A percentile compares a stretch with the other conserved stretches of the same genome.
Evolutionary conservation across 2,329 filamentous ascomycete genomes (phyloP).

Genomic region (Thyridium curvatum): DNA sequence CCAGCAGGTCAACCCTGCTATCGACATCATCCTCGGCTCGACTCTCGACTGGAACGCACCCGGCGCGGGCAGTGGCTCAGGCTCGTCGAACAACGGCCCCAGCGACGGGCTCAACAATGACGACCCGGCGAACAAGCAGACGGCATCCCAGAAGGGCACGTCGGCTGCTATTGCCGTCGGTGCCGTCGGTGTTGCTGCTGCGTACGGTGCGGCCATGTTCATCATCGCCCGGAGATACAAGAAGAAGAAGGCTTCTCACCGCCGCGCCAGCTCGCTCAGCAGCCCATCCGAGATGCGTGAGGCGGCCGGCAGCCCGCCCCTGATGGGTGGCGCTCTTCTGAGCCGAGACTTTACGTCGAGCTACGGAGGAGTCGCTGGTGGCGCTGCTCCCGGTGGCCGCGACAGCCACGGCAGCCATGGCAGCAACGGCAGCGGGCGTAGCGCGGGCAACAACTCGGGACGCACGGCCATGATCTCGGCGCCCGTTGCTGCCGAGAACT

Average conservation of each 20-base stretch:
- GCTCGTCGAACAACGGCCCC: slow-evolving; percentile 20
- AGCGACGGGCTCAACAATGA: slow-evolving; percentile 27
- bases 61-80: slow-evolving; percentile 22
- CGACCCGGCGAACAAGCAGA: slow-evolving; percentile 38
- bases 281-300: slow-evolving; percentile 51
- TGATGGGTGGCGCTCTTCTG: slow-evolving; percentile 65
- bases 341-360: slow-evolving; percentile 47
- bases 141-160: slow-evolving; percentile 54
- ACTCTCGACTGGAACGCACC: slow-evolving; percentile 32
- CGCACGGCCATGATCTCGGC: slow-evolving; percentile 70
- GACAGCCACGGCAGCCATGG: slow-evolving; percentile 59
- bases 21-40: slow-evolving; percentile 54
- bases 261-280: slow-evolving; percentile 68
- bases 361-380: slow-evolving; percentile 42
- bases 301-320: slow-evolving; percentile 44
- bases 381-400: slow-evolving; percentile 22
- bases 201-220: slow-evolving; percentile 95
- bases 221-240: slow-evolving; percentile 86
- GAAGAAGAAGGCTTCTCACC: slow-evolving; percentile 72
- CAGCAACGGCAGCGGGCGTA: slow-evolving; percentile 50
- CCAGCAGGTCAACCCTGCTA: slow-evolving; percentile 74
- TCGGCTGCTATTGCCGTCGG: slow-evolving; percentile 68
- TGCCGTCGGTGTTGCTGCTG: slow-evolving; percentile 69
- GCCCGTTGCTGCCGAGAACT: slow-evolving; percentile 89
- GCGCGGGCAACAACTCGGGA: slow-evolving; percentile 45